Conservation (phyloP, 495 filamentous ascomycete species). For the Daldinia childiae region DNA sequence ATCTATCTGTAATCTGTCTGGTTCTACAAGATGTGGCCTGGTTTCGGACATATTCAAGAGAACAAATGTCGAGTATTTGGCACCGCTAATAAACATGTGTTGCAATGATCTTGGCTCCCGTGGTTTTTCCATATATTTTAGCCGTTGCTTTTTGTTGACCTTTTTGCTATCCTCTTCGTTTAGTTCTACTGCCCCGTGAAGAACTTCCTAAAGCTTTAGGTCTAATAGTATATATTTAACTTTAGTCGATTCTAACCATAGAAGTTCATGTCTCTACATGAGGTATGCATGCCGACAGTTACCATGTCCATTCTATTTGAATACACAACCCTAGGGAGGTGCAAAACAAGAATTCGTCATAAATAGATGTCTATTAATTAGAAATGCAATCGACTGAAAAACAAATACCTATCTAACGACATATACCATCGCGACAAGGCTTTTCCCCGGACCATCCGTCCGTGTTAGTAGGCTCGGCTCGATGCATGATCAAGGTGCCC, state of each 20-base stretch:
- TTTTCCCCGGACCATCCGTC: not conserved
- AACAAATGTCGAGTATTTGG: not conserved
- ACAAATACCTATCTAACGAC: not conserved
- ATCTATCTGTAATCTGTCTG: not conserved
- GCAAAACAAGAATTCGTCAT: not conserved
- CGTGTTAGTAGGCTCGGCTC: not conserved
- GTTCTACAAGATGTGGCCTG: not conserved
- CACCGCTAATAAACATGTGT: not conserved
- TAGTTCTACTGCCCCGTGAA: not conserved
- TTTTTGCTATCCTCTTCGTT: not conserved
- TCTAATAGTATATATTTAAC: too few species aligned
- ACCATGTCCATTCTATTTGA: too few species aligned
- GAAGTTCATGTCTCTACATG: too few species aligned
- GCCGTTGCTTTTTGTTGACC: not conserved
- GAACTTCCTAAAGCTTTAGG: not conserved
- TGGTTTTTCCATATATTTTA: not conserved
- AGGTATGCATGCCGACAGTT: too few species aligned
- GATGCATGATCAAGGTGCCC: slow-evolving; percentile 1
- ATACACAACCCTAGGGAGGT: not conserved
- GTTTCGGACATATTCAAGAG: not conserved
- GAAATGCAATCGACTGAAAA: not conserved
- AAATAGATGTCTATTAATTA: not conserved
- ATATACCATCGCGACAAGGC: not conserved
- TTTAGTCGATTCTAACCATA: too few species aligned
- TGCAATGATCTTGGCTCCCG: not conserved